A percentile compares a stretch with the other conserved stretches of the same genome.
Evolutionary conservation across 1,139 yeast genomes (phyloP).

Genomic region (Magnusiomyces tetraspermus): DNA sequence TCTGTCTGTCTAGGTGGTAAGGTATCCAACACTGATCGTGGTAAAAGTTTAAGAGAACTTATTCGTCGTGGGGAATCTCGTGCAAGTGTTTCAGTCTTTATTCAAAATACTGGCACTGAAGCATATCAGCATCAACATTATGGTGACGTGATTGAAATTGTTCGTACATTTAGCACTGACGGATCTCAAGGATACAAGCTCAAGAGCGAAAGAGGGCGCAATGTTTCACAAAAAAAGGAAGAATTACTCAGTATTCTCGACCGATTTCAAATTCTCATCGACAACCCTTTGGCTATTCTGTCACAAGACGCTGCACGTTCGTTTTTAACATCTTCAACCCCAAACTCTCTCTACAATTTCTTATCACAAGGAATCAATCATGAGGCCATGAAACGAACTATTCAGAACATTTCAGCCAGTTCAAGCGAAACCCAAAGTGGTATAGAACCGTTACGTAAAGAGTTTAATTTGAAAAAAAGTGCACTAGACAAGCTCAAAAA

Average conservation of each 20-base stretch:
- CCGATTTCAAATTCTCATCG: conserved; percentile 68
- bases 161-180: conserved; percentile 36
- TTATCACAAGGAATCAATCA: conserved; percentile 14
- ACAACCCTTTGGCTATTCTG: conserved; percentile 85
- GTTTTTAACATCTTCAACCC: conserved; percentile 63
- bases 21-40: conserved; percentile 86
- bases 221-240: conserved; percentile 50
- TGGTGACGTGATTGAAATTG: conserved; percentile 63
- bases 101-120: conserved; percentile 51
- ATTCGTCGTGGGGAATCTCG: conserved; percentile 69
- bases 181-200: conserved; percentile 45
- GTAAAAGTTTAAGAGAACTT: conserved; percentile 55
- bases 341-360: conserved; percentile 19
- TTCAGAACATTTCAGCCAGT: conserved; percentile 2
- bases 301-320: conserved; percentile 94
- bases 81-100: conserved; percentile 50
- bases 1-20: conserved; percentile 90
- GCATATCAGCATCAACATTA: conserved; percentile 55
- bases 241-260: conserved; percentile 61
- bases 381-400: conserved; percentile 10
- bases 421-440: conserved; percentile 22
- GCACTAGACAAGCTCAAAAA: conserved; percentile 33
- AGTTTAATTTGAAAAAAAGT: conserved; percentile 28
- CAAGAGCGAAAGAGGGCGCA: conserved; percentile 42
- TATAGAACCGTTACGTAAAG: conserved; percentile 15